A percentile compares a stretch with the other conserved stretches of the same genome.
These are phyloP conservation scores for Mucor circinelloides DNA, from an alignment of 371 early-diverging fungal genomes.

Conservation along the genomic window DNA sequence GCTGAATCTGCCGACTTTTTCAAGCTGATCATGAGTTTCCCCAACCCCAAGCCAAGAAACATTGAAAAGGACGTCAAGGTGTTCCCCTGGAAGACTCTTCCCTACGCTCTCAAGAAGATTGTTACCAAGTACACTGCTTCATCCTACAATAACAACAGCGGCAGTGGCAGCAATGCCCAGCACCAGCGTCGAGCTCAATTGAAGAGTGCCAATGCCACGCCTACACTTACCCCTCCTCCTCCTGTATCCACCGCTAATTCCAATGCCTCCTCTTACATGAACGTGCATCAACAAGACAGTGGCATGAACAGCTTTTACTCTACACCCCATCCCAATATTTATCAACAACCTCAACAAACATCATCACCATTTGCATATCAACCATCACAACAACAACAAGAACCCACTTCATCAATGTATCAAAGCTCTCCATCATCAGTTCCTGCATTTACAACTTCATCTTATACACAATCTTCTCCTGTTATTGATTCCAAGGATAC, in stretches of 20 bases:
- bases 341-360: slow-evolving; percentile 2
- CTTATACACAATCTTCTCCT: not conserved
- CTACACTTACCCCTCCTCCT: not conserved
- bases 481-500: not conserved
- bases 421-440: not conserved
- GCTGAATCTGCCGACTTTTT: slow-evolving; percentile 76
- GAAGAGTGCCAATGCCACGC: not conserved
- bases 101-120: slow-evolving; percentile 72
- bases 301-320: not conserved
- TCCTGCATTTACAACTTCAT: not conserved
- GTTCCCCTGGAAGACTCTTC: slow-evolving; percentile 74
- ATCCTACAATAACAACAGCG: slow-evolving; percentile 4
- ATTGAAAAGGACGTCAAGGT: slow-evolving; percentile 89
- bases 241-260: not conserved
- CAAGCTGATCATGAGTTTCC: slow-evolving; percentile 81
- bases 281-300: not conserved
- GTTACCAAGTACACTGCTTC: slow-evolving; percentile 65
- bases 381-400: not conserved
- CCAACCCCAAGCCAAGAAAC: slow-evolving; percentile 83
- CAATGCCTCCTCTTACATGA: not conserved
- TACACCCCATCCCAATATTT: not conserved
- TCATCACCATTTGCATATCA: not conserved
- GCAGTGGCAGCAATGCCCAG: not conserved
- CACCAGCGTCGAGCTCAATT: slow-evolving; percentile 5
- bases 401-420: not conserved